Evolutionary conservation across 2,329 filamentous ascomycete species (phyloP).

Genomic region (Botrytis pseudocinerea): DNA sequence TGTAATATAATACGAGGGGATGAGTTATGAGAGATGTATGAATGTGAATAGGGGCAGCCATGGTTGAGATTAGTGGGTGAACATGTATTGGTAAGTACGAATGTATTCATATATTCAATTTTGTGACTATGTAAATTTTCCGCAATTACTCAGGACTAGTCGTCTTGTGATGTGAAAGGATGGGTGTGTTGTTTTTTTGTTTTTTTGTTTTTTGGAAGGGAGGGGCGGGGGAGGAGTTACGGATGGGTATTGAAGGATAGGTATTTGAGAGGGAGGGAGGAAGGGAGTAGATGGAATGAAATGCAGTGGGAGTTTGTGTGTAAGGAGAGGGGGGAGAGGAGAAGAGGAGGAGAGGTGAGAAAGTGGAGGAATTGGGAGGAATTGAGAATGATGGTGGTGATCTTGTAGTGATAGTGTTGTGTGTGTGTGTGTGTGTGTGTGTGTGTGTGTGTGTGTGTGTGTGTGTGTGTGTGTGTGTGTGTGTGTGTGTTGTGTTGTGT

Average conservation of each 20-base stretch:
- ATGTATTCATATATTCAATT: background rate
- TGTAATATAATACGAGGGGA: slow-evolving; percentile 8
- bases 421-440: too few species aligned
- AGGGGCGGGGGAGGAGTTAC: too few species aligned
- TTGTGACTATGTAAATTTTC: background rate
- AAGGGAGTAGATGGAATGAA: background rate
- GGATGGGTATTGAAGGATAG: background rate
- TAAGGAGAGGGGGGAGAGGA: too few species aligned
- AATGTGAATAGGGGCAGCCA: background rate
- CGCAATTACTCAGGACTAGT: background rate
- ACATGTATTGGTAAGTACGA: background rate
- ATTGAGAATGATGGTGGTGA: background rate
- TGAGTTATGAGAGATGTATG: background rate
- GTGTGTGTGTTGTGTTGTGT: too few species aligned
- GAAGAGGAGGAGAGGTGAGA: background rate
- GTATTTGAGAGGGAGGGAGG: background rate
- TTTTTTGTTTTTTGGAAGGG: background rate
- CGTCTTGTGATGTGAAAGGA: background rate
- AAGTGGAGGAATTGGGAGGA: too few species aligned
- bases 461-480: too few species aligned
- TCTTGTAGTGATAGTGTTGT: too few species aligned
- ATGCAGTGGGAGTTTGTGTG: background rate
- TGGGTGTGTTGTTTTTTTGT: background rate
- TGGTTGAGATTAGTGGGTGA: background rate
- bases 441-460: too few species aligned